Evolutionary conservation across 345 rosid species (phyloP), one percentile per base, ranked within the genome.

Genomic region (Bretschneidera sinensis): DNA sequence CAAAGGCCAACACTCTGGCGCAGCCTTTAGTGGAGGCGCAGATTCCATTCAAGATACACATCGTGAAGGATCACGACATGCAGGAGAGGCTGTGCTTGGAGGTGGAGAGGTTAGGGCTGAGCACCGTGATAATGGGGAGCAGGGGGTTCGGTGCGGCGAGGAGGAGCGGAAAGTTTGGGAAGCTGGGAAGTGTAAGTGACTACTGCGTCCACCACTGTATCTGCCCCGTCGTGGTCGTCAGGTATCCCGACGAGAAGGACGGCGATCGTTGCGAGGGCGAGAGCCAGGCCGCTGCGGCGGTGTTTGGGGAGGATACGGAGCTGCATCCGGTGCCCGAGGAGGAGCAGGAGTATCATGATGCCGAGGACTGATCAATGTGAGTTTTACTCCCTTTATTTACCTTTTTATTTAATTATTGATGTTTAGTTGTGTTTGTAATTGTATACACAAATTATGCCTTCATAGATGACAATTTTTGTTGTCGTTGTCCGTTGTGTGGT

Each of bases 1-100:
- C 84, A 6, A 89, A 81, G 31, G 84, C 80, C 17, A 76, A 80
- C 58, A 82, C 74, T 55, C 74, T 92, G 15, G 91, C 96, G 15
- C 79, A 76, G 58, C 97, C 97, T 10, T 78, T 92, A 63, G 81
- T 82, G 57, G 91, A 82, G 63, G 85, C 71, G 18, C 77, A 71
- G 61, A 72, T 89, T 22, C 88, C 95, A 22, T 82, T 76, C 68
- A 88, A 81, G 78, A 78, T 83, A 72, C 90, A 84, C 67, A 76
- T 89, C 51, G 96, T 92, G 63, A 89, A 83, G 78, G 98, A 92
- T 61, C 87, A 75, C 35, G 98, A 89, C 63, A 73, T 92, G 95
- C 89, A 88, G 77, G 96, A 92, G 72, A 72, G 98, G 65, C 64
- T 92, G 28, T 92, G 97, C 52, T 70, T 89, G 73, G 98, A 89